phyloP scores from a whole-genome alignment of 805 yeast species.

The Metschnikowia sp. region DNA sequence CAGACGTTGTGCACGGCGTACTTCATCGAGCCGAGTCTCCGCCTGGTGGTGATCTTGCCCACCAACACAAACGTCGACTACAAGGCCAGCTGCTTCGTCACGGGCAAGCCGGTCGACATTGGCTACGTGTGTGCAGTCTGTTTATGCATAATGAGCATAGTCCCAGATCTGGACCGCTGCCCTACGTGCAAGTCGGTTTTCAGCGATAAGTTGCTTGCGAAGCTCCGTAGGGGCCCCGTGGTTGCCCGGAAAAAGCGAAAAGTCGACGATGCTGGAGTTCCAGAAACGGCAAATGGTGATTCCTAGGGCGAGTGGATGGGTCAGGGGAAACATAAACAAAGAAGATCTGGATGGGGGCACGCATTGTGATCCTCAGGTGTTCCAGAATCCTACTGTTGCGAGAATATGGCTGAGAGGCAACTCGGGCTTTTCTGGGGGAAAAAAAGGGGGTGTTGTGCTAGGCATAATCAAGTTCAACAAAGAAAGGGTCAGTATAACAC shows the following conservation, averaged over 20 bases:
- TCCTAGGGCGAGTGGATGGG: background rate
- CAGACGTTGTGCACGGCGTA: conserved; percentile 81
- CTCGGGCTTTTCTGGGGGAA: too few relatives aligned
- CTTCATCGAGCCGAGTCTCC: conserved; percentile 78
- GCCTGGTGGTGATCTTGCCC: conserved; percentile 76
- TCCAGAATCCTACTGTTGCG: too few relatives aligned
- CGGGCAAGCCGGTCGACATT: conserved; percentile 86
- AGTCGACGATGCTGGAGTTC: conserved; percentile 4
- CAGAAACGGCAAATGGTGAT: background rate
- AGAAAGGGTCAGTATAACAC: too few relatives aligned
- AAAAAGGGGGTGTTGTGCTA: too few relatives aligned
- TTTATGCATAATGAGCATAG: conserved; percentile 67
- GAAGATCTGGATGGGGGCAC: too few relatives aligned
- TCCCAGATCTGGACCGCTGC: conserved; percentile 67
- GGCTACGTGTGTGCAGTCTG: conserved; percentile 97
- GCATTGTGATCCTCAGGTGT: background rate
- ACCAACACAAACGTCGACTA: conserved; percentile 85
- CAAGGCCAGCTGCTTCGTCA: conserved; percentile 88
- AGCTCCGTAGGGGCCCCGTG: conserved; percentile 59
- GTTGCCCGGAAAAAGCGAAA: conserved; percentile 35
- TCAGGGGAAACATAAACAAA: background rate
- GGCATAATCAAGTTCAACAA: too few relatives aligned
- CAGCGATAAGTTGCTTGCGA: conserved; percentile 58
- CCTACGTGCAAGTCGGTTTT: conserved; percentile 85
- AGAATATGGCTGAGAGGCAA: too few relatives aligned